Base-by-base conservation (phyloP, 495 filamentous ascomycete species). In the Penicillium psychrofluorescens region DNA sequence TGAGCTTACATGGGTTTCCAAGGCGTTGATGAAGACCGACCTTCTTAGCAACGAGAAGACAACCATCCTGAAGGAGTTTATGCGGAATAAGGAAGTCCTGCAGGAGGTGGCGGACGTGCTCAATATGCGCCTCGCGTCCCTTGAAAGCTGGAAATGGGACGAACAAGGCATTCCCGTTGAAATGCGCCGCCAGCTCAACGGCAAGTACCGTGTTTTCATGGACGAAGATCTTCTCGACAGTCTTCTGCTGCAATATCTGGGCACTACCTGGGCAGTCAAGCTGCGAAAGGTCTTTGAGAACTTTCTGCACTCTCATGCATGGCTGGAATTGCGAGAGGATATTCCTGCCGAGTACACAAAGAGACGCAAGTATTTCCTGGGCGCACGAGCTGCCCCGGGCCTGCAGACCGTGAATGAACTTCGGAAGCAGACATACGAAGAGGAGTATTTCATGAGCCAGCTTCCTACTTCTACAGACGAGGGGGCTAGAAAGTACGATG, bases 211-310 rank as follows among this genome's bases (percentile, higher is more conserved):
- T 8, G 65, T 85, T 2, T 75, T 72, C 49, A 82, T 84, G 76
- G 77, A 85, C 35, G 80, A 83, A 49, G 83, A 85, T 47, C 64
- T 85, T 15, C 67, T 85, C 7, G 79, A 85, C 48, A 74, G 76
- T 5, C 71, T 86, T 11, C 72, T 86, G 48, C 61, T 85, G 8
- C 78, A 86, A 40, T 82, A 77, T 41, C 72, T 86, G 32, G 82
- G 82, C 13, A 57, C 78, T 3, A 74, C 68, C 36, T 85, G 78
- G 79, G 70, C 76, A 8, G 71, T 79, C 10, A 62, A 73, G 31
- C 66, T 85, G 50, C 75, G 76, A 32, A n/a, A 45, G 7, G 61
- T 58, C 0, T 75, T 72, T 36, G 43, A 40, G 1, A 7, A 7
- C 4, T 66, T 71, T 32, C 40, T 62, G 8, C 22, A 41, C 0